Evolutionary conservation across 345 rosid species (phyloP).

Genomic region (Linum tenue): DNA sequence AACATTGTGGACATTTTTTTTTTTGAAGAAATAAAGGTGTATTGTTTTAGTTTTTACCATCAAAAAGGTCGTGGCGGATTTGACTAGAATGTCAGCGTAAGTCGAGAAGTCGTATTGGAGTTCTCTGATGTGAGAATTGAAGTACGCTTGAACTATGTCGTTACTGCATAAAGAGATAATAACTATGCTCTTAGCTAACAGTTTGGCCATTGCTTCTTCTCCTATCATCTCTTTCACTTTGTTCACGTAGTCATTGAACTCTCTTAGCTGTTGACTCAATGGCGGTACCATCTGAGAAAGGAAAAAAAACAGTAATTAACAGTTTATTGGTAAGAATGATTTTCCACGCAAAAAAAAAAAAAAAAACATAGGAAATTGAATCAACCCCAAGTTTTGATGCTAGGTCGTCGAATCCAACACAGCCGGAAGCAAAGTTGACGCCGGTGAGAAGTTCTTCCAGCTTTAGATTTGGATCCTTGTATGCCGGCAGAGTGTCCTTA

Average conservation of each 20-base stretch:
- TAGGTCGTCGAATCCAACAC: background rate
- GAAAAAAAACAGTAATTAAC: background rate
- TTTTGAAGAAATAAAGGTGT: too few species aligned
- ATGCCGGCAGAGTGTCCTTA: constrained; percentile 1
- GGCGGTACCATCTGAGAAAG: background rate
- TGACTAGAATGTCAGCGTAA: background rate
- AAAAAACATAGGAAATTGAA: background rate
- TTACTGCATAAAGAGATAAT: background rate
- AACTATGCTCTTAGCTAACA: background rate
- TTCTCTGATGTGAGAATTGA: background rate
- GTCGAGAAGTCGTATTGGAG: background rate
- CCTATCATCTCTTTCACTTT: constrained; percentile 1
- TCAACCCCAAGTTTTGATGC: background rate
- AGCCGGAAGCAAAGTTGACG: background rate
- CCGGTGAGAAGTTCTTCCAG: constrained; percentile 3
- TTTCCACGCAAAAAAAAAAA: background rate
- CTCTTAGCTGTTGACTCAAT: background rate
- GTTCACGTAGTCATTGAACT: background rate
- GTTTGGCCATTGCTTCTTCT: background rate
- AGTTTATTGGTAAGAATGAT: too few species aligned
- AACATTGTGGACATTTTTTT: too few species aligned
- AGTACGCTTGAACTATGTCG: background rate
- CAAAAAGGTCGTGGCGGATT: background rate
- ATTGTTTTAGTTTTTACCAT: background rate
- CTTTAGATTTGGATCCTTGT: constrained; percentile 1